Conservation (phyloP, 2,329 filamentous ascomycete species). For the Colletotrichum lini region DNA sequence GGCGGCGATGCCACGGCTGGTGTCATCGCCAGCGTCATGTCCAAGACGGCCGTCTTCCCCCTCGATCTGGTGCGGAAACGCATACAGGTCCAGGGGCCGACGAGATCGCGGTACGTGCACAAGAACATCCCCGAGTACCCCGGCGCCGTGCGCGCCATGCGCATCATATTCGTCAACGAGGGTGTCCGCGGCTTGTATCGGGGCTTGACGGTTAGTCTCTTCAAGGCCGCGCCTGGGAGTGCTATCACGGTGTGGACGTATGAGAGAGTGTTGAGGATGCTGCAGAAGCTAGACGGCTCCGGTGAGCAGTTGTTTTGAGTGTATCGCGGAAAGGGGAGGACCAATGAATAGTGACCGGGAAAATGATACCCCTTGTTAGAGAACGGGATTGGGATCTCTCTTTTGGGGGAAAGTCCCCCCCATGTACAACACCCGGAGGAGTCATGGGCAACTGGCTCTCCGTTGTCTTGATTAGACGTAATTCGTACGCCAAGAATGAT, state of each 20-base stretch:
- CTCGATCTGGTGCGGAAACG: constrained; percentile 93
- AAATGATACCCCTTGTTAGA: constrained; percentile 25
- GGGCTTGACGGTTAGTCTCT: constrained; percentile 87
- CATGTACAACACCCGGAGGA: neutral
- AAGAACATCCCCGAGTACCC: constrained; percentile 89
- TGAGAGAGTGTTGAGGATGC: constrained; percentile 77
- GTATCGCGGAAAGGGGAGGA: neutral
- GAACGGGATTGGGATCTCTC: constrained; percentile 3
- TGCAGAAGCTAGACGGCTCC: constrained; percentile 60
- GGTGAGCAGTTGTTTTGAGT: constrained; percentile 24
- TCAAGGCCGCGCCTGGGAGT: constrained; percentile 95
- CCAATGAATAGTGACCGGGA: constrained; percentile 42
- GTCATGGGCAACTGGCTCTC: neutral
- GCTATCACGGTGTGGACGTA: constrained; percentile 97
- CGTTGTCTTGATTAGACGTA: neutral
- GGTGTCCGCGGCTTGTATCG: constrained; percentile 87
- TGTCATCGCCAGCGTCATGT: constrained; percentile 81
- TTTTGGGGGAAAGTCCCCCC: neutral
- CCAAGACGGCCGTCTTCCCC: constrained; percentile 93
- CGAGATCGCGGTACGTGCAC: constrained; percentile 82
- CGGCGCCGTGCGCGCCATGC: constrained; percentile 76
- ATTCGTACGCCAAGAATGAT: too few species aligned
- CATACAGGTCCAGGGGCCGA: constrained; percentile 95
- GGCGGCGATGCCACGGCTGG: constrained; percentile 89
- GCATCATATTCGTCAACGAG: constrained; percentile 78